Evolutionary conservation across 768 basidiomycete species (phyloP).

Genomic region (Zangia roseola): DNA sequence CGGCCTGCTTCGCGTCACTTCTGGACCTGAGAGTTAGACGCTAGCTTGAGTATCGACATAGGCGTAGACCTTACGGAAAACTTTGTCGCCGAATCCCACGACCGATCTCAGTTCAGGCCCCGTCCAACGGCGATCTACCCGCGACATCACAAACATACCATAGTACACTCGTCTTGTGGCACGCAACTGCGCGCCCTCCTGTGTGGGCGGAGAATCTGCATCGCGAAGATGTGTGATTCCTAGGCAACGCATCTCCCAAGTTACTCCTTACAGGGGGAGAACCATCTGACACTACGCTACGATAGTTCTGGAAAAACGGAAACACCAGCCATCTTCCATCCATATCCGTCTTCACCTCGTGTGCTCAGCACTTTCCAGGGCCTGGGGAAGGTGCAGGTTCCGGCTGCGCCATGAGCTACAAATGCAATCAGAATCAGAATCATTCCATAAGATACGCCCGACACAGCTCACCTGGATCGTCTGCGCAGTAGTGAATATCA

Average conservation of each 20-base stretch:
- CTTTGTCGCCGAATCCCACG: slow-evolving; percentile 2
- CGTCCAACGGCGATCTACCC: slow-evolving; percentile 18
- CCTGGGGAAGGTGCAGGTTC: slow-evolving; percentile 37
- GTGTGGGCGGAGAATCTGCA: slow-evolving; percentile 19
- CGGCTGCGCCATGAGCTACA: slow-evolving; percentile 62
- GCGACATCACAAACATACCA: slow-evolving; percentile 11
- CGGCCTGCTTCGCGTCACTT: slow-evolving; percentile 18
- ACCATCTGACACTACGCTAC: slow-evolving; percentile 5
- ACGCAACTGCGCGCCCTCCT: slow-evolving; percentile 8
- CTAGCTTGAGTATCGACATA: background rate
- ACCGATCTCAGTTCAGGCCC: background rate
- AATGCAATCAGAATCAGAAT: slow-evolving; percentile 17
- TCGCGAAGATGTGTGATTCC: slow-evolving; percentile 14
- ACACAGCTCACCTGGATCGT: slow-evolving; percentile 57
- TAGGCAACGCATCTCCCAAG: slow-evolving; percentile 14
- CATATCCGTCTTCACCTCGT: slow-evolving; percentile 1
- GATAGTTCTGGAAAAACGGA: slow-evolving; percentile 14
- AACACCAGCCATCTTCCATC: background rate
- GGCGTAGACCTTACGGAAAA: background rate
- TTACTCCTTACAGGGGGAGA: slow-evolving; percentile 10
- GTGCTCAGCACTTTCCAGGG: slow-evolving; percentile 31
- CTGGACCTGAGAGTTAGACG: slow-evolving; percentile 12
- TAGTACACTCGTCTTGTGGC: slow-evolving; percentile 4
- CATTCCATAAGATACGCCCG: background rate
- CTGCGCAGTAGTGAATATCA: slow-evolving; percentile 77